These are phyloP conservation scores for Xerocomus minutiporus DNA, from an alignment of 1,284 basidiomycete species.

Conservation along the genomic window DNA sequence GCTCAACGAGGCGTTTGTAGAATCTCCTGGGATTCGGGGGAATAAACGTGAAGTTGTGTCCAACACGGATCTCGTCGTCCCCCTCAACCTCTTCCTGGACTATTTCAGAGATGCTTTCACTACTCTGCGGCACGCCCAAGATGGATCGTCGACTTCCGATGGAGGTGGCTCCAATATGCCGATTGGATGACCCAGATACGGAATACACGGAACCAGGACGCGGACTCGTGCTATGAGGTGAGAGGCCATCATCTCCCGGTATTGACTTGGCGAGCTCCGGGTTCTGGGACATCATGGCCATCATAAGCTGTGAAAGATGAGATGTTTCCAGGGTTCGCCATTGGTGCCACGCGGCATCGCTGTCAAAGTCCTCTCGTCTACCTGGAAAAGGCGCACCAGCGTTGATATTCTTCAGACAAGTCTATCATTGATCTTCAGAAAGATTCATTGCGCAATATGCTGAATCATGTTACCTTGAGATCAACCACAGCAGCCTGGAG, in stretches of 20 bases:
- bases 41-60: constrained; percentile 82
- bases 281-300: constrained; percentile 83
- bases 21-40: constrained; percentile 84
- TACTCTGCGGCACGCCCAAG: constrained; percentile 28
- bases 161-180: constrained; percentile 45
- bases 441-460: neutral
- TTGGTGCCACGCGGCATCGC: constrained; percentile 74
- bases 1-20: constrained; percentile 81
- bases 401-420: constrained; percentile 88
- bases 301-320: constrained; percentile 82
- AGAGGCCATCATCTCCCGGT: constrained; percentile 48
- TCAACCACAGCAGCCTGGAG: constrained; percentile 75
- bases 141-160: constrained; percentile 64
- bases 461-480: constrained; percentile 57
- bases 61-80: constrained; percentile 66
- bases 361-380: constrained; percentile 80
- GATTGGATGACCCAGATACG: constrained; percentile 34
- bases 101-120: constrained; percentile 37
- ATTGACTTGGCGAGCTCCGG: constrained; percentile 83
- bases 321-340: constrained; percentile 86
- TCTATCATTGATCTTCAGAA: constrained; percentile 36
- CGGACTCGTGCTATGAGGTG: constrained; percentile 37
- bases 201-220: constrained; percentile 60
- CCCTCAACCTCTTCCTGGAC: constrained; percentile 44
- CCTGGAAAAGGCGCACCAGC: constrained; percentile 83